phyloP scores from a whole-genome alignment of 1,284 basidiomycete species.

The Naganishia sp. region DNA sequence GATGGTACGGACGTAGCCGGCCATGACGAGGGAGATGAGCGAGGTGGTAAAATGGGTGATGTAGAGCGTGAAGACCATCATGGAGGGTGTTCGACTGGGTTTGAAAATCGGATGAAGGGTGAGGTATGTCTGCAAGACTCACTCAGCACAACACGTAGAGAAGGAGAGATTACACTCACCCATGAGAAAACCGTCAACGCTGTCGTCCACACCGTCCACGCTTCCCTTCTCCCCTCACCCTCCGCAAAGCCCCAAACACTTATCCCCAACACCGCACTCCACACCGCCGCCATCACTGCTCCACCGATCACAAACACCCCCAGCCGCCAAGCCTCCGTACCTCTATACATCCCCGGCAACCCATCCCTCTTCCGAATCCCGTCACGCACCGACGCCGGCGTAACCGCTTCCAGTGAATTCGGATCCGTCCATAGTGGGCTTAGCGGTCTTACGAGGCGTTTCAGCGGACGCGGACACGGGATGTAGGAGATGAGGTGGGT shows the following conservation, averaged over 20 bases:
- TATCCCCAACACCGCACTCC: slow-evolving; percentile 43
- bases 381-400: slow-evolving; percentile 35
- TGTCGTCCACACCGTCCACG: slow-evolving; percentile 37
- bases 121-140: slow-evolving; percentile 39
- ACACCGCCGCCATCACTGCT: slow-evolving; percentile 39
- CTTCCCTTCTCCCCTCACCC: slow-evolving; percentile 26
- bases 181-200: slow-evolving; percentile 47
- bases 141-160: neutral
- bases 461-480: slow-evolving; percentile 32
- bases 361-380: slow-evolving; percentile 26
- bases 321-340: slow-evolving; percentile 40
- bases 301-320: slow-evolving; percentile 39
- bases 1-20: slow-evolving; percentile 38
- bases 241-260: slow-evolving; percentile 34
- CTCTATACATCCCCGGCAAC: slow-evolving; percentile 32
- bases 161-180: slow-evolving; percentile 39
- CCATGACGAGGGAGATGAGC: slow-evolving; percentile 37
- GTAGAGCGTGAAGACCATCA: slow-evolving; percentile 42
- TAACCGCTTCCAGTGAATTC: slow-evolving; percentile 40
- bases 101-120: slow-evolving; percentile 39
- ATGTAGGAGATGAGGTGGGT: slow-evolving; percentile 39
- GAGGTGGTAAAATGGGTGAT: slow-evolving; percentile 40
- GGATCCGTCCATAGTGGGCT: slow-evolving; percentile 38
- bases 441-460: slow-evolving; percentile 33
- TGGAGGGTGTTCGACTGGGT: slow-evolving; percentile 47